Conservation (phyloP, 202 grass and related monocot species). For the Digitaria exilis region DNA sequence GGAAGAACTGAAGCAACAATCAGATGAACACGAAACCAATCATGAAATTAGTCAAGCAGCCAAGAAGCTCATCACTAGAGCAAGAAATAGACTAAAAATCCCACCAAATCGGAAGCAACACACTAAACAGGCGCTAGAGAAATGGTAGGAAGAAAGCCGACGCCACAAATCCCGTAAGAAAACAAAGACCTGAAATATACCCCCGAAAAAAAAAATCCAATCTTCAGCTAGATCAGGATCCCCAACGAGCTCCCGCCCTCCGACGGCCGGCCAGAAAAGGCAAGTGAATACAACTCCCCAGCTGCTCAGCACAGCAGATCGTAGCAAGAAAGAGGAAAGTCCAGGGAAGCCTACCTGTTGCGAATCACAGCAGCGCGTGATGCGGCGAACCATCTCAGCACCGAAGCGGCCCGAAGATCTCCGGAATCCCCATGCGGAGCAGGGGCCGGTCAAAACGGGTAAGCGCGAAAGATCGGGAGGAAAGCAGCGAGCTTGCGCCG, state of each 20-base stretch:
- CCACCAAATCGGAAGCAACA: too few species aligned
- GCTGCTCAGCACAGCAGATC: conserved; percentile 28
- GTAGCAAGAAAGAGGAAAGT: conserved; percentile 6
- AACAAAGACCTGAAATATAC: neutral
- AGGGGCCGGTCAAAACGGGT: neutral
- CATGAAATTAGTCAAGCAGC: too few species aligned
- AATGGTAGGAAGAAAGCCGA: neutral
- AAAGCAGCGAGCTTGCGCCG: neutral
- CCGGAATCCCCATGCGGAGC: conserved; percentile 29
- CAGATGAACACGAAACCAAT: too few species aligned
- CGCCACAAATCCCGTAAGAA: conserved; percentile 10
- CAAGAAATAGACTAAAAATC: too few species aligned
- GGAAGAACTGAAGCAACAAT: too few species aligned
- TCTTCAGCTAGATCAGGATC: conserved; percentile 22
- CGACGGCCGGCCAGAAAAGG: conserved; percentile 18
- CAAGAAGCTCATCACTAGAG: too few species aligned
- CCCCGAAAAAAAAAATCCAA: conserved; percentile 6
- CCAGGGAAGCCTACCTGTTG: conserved; percentile 30
- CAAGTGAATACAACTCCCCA: neutral
- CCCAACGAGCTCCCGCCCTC: neutral
- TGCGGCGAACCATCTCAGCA: conserved; percentile 49
- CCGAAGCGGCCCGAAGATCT: conserved; percentile 39
- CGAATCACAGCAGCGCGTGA: conserved; percentile 33
- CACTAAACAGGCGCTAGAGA: neutral
- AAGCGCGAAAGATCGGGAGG: conserved; percentile 14